Evolutionary conservation across 2,329 filamentous ascomycete species (phyloP), one percentile per base, ranked within the genome.

Genomic region (Neonectria sp.): DNA sequence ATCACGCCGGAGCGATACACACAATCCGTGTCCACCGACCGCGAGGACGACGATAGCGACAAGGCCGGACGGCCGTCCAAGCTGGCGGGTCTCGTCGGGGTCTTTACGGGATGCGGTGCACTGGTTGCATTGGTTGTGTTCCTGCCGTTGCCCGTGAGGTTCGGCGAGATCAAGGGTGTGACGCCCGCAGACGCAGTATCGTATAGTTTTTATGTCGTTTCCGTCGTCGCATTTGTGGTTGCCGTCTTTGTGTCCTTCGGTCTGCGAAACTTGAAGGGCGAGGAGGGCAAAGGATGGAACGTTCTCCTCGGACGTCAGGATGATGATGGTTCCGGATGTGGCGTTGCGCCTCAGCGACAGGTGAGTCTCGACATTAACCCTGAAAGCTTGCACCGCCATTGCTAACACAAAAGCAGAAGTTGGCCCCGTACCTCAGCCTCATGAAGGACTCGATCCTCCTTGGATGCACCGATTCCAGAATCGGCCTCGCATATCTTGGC

Each of bases 71-170:
- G 87, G 68, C 86, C 88, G 2, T 86, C 87, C 1, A 84, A 85
- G 21, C 87, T 99, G 29, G 95, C 96, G 17, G 96, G 96, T 0
- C 90, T 95, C 57, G 96, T 99, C 6, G 96, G 96, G 5, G 85
- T 97, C 65, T 97, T 97, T 78, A 97, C 96, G 8, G 96, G 96
- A 27, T 94, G 93, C 75, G 96, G 96, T 67, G 96, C 96, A 15
- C 86, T 99, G 6, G 86, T 99, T 5, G 95, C 96, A 12, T 84
- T 99, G 33, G 81, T 86, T 0, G 76, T 96, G 37, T 98, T 99
- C 77, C 86, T 99, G 15, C 96, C 95, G 6, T 87, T 99, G 21
- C 96, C 96, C 0, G 92, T 94, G 2, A 88, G 88, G 37, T 97
- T 98, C 77, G 86, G 86, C 29, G 89, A 92, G 75, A 85, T 91